Percentiles rank a stretch among this genome's conserved stretches.
Evolutionary conservation across 257 asterid genomes (phyloP).

Genomic region (Gynochthodes officinalis): DNA sequence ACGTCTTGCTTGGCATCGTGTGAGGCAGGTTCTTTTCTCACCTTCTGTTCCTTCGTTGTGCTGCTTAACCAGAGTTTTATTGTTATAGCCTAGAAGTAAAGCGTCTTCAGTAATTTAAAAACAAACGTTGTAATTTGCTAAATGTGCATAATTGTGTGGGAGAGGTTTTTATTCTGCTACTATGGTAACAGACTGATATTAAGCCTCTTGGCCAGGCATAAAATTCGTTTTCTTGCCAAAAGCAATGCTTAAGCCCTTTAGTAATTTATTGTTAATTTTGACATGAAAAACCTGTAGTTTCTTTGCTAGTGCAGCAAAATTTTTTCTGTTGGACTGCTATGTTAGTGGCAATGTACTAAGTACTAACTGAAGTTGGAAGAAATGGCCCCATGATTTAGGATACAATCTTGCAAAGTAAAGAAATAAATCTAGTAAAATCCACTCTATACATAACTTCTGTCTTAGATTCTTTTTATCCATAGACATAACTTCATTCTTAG

Average conservation of each 20-base stretch:
- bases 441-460: neutral
- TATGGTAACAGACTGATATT: neutral
- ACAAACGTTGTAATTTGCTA: neutral
- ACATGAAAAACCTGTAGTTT: neutral
- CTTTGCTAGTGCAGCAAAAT: neutral
- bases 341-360: neutral
- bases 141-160: neutral
- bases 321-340: neutral
- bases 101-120: neutral
- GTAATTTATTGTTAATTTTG: neutral
- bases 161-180: neutral
- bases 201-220: neutral
- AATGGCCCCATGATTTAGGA: neutral
- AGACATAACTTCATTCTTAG: too few species aligned
- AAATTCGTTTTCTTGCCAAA: neutral
- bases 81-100: neutral
- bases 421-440: neutral
- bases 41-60: constrained; percentile 25
- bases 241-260: neutral
- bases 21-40: constrained; percentile 96
- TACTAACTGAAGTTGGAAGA: neutral
- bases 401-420: neutral
- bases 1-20: constrained; percentile 92
- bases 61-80: neutral
- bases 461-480: too few species aligned